Evolutionary conservation across 2,329 filamentous ascomycete genomes (phyloP), one percentile per base, ranked within the genome.

Genomic region (Diplodia scrobiculata): DNA sequence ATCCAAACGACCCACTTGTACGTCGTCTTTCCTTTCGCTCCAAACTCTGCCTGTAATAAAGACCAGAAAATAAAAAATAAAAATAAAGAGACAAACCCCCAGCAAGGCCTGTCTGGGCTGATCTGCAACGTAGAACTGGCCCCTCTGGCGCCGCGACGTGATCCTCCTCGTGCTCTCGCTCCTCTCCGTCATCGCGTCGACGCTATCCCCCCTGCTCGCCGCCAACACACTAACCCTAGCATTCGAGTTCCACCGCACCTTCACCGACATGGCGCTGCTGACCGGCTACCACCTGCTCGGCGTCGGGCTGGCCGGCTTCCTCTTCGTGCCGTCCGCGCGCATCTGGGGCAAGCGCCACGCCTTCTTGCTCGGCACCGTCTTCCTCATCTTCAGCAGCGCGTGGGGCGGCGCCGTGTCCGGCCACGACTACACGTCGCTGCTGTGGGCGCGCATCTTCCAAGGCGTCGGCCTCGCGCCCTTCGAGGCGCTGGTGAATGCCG

Each of bases 281-380:
- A 97, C 93, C 0, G 93, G 92, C 63, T 96, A 93, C 77, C 93
- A 92, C 76, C 84, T 97, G 21, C 85, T 93, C 32, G 94, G 92
- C 21, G 90, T 92, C 2, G 92, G 91, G 11, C 81, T 92, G 14
- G 89, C 90, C 0, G 92, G 91, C 60, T 87, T 95, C 76, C 83
- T 97, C 69, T 93, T 93, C 77, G 92, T 97, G 2, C 91, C 94
- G 0, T 91, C 89, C 0, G 92, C 91, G 21, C 87, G 93, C 66
- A 89, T 97, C 69, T 97, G 91, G 91, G 94, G 94, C 47, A 97
- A 97, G 78, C 85, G 93, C 48, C 94, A 97, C 80, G 80, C 92
- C 17, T 97, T 96, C 76, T 79, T 97, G 29, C 72, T 96, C 1
- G 92, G 92, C 7, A 88, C 89, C 53, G 69, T 91, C 55, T 83